Percentiles rank a stretch among this genome's conserved stretches.
Evolutionary conservation across 768 basidiomycete genomes (phyloP).

Genomic region (Boletus subparvulus): DNA sequence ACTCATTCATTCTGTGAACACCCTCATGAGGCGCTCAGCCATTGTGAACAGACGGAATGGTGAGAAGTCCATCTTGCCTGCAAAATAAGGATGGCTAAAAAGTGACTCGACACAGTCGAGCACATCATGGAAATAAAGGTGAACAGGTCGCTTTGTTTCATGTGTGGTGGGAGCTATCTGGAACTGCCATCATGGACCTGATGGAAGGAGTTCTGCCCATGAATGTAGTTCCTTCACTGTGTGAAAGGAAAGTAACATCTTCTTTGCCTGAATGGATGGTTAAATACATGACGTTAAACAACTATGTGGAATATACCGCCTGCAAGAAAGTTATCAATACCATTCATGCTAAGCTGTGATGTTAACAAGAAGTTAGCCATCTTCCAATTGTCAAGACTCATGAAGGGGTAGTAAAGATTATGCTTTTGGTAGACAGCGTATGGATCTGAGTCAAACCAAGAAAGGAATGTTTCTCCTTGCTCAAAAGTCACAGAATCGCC

Average conservation of each 20-base stretch:
- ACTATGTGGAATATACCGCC: not conserved
- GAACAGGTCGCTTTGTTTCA: not conserved
- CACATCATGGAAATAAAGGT: not conserved
- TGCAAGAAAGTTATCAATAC: too few species aligned
- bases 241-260: not conserved
- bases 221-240: not conserved
- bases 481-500: not conserved
- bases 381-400: not conserved
- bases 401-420: not conserved
- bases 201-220: not conserved
- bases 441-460: not conserved
- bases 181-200: not conserved
- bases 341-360: not conserved
- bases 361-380: not conserved
- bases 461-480: not conserved
- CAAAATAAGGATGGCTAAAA: not conserved
- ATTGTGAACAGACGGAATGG: not conserved
- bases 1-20: not conserved
- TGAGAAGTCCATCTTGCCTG: not conserved
- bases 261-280: not conserved
- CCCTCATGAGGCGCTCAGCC: not conserved
- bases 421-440: not conserved
- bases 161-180: not conserved
- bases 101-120: not conserved
- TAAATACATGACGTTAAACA: not conserved